A percentile compares a stretch with the other conserved stretches of the same genome.
Evolutionary conservation across 345 rosid genomes (phyloP).

Genomic region (Lepidium sativum): DNA sequence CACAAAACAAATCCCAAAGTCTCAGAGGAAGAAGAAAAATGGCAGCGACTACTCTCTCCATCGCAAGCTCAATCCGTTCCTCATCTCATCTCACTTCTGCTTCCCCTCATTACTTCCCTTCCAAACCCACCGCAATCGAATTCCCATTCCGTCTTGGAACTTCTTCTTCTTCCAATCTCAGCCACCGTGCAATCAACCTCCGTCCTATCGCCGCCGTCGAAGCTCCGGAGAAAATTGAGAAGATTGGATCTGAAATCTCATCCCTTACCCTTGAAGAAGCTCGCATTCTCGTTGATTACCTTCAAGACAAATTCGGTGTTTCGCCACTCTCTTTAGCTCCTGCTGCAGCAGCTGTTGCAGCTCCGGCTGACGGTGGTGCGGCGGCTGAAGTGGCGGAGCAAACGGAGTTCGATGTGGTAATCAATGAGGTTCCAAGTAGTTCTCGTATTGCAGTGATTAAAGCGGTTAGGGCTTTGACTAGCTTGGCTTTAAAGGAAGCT

Average conservation of each 20-base stretch:
- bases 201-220: slow-evolving; percentile 53
- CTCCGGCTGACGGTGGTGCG: slow-evolving; percentile 28
- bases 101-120: slow-evolving; percentile 12
- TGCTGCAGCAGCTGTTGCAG: slow-evolving; percentile 36
- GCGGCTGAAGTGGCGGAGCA: slow-evolving; percentile 51
- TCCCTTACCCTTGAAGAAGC: slow-evolving; percentile 72
- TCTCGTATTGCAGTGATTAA: slow-evolving; percentile 75
- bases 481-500: slow-evolving; percentile 80
- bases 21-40: slow-evolving; percentile 8
- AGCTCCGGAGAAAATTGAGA: slow-evolving; percentile 68
- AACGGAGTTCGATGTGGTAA: slow-evolving; percentile 74
- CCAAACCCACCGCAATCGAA: slow-evolving; percentile 27
- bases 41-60: slow-evolving; percentile 37
- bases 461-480: slow-evolving; percentile 64
- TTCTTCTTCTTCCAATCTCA: slow-evolving; percentile 11
- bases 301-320: slow-evolving; percentile 78
- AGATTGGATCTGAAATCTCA: slow-evolving; percentile 56
- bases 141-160: slow-evolving; percentile 32
- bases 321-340: slow-evolving; percentile 74
- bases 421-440: slow-evolving; percentile 66
- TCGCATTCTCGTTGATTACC: slow-evolving; percentile 61
- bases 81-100: slow-evolving; percentile 23
- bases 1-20: neutral
- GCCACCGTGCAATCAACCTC: slow-evolving; percentile 39
- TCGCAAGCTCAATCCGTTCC: slow-evolving; percentile 31